phyloP scores from a whole-genome alignment of 345 rosid genomes.

The Noccaea caerulescens region DNA sequence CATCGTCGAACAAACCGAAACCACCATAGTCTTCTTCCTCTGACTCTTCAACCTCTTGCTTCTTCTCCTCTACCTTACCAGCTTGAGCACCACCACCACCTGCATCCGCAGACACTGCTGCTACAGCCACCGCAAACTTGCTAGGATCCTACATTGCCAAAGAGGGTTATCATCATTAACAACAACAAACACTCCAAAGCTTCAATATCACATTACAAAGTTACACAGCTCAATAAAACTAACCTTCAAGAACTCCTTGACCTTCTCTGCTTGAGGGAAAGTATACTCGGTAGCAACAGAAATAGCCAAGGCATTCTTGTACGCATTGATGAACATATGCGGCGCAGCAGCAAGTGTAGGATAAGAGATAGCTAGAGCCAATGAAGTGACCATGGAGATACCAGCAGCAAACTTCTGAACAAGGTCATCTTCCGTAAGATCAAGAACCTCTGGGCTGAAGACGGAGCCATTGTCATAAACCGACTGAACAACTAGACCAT shows the following conservation, averaged over 20 bases:
- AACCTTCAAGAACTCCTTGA: slow-evolving; percentile 82
- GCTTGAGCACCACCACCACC: slow-evolving; percentile 50
- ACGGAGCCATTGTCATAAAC: slow-evolving; percentile 84
- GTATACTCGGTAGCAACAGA: slow-evolving; percentile 75
- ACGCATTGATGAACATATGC: slow-evolving; percentile 85
- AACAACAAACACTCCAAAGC: neutral
- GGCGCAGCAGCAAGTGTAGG: slow-evolving; percentile 90
- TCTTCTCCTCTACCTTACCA: slow-evolving; percentile 67
- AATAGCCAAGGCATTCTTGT: slow-evolving; percentile 76
- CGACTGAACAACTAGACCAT: slow-evolving; percentile 68
- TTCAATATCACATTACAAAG: neutral
- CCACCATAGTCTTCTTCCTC: slow-evolving; percentile 78
- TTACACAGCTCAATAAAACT: neutral
- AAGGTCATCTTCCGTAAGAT: slow-evolving; percentile 83
- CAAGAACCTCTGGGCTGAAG: slow-evolving; percentile 83
- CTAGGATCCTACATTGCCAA: slow-evolving; percentile 64
- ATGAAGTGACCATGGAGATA: slow-evolving; percentile 74
- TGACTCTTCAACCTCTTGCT: slow-evolving; percentile 74
- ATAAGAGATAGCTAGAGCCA: slow-evolving; percentile 74
- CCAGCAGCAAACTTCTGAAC: slow-evolving; percentile 71
- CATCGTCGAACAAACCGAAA: slow-evolving; percentile 70
- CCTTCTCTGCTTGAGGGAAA: slow-evolving; percentile 80
- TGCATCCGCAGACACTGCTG: slow-evolving; percentile 45
- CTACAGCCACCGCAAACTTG: slow-evolving; percentile 68
- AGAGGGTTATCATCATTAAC: neutral